Evolutionary conservation across 352 stramenopile species (phyloP).

Genomic region (Halophytophthora batemanensis): DNA sequence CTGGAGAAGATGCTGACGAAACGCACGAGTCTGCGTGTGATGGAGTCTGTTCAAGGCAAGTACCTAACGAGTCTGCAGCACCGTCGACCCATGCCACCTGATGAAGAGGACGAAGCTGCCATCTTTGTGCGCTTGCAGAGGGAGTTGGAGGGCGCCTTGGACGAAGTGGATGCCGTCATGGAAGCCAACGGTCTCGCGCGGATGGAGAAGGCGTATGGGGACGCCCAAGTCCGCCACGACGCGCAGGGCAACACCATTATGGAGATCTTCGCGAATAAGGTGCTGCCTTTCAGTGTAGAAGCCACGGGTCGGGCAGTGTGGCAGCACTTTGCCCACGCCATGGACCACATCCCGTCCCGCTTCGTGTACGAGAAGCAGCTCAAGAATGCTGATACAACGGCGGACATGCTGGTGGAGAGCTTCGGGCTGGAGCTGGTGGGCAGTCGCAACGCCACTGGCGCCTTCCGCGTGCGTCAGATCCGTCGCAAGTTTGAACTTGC

Average conservation of each 20-base stretch:
- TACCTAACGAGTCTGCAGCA: conserved; percentile 36
- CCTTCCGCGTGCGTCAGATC: conserved; percentile 57
- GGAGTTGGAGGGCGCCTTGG: conserved; percentile 35
- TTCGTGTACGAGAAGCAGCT: conserved; percentile 53
- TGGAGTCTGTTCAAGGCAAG: conserved; percentile 49
- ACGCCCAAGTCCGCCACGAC: conserved; percentile 48
- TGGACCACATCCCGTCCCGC: conserved; percentile 54
- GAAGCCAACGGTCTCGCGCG: conserved; percentile 43
- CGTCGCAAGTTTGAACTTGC: conserved; percentile 46
- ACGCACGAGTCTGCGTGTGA: conserved; percentile 40
- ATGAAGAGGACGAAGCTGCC: conserved; percentile 38
- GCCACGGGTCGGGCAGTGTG: conserved; percentile 41
- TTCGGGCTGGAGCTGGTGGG: conserved; percentile 48
- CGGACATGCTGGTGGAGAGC: conserved; percentile 54
- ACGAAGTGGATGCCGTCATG: conserved; percentile 48
- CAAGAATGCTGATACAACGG: conserved; percentile 39
- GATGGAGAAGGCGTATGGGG: conserved; percentile 48
- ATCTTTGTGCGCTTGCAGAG: conserved; percentile 49
- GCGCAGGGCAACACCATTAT: conserved; percentile 37
- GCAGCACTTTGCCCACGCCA: conserved; percentile 53
- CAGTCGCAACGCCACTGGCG: conserved; percentile 42
- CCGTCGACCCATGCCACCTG: conserved; percentile 32
- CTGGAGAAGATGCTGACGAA: conserved; percentile 58
- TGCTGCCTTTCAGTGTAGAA: conserved; percentile 46
- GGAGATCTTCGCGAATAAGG: conserved; percentile 59